Evolutionary conservation across 129 eudicot species (phyloP).

Genomic region (Apium graveolens): DNA sequence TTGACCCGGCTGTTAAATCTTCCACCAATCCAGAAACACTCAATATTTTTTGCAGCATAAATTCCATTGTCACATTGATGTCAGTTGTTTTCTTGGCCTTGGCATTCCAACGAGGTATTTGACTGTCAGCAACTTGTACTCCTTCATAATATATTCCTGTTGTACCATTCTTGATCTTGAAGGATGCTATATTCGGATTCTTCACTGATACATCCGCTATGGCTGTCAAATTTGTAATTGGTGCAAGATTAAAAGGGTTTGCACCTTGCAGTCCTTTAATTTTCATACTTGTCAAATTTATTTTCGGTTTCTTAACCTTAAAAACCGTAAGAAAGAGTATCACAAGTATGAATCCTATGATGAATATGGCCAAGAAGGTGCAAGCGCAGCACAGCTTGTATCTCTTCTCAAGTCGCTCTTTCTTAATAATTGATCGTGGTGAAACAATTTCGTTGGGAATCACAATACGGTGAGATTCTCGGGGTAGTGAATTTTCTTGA

Average conservation of each 20-base stretch:
- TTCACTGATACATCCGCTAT: slow-evolving; percentile 13
- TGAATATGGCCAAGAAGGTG: background rate
- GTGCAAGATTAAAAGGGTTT: background rate
- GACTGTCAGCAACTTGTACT: background rate
- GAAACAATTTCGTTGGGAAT: background rate
- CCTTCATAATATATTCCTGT: background rate
- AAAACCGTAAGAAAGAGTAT: slow-evolving; percentile 11
- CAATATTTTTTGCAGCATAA: slow-evolving; percentile 8
- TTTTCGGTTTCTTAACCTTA: slow-evolving; percentile 11
- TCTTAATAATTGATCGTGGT: background rate
- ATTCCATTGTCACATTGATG: slow-evolving; percentile 2
- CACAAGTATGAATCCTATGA: background rate
- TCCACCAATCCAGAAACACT: background rate
- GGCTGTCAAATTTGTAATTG: slow-evolving; percentile 6
- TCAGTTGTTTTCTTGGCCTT: slow-evolving; percentile 9
- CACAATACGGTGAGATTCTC: slow-evolving; percentile 8
- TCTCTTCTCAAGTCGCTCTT: background rate
- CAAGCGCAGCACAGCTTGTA: slow-evolving; percentile 15
- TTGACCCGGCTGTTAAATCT: background rate
- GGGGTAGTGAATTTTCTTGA: background rate
- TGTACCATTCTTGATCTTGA: slow-evolving; percentile 3
- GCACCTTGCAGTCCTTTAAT: background rate
- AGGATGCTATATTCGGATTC: slow-evolving; percentile 20
- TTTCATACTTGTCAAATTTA: slow-evolving; percentile 10
- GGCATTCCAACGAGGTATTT: background rate